Conservation (phyloP, 257 asterid species). For the Solanum chiquidenum region DNA sequence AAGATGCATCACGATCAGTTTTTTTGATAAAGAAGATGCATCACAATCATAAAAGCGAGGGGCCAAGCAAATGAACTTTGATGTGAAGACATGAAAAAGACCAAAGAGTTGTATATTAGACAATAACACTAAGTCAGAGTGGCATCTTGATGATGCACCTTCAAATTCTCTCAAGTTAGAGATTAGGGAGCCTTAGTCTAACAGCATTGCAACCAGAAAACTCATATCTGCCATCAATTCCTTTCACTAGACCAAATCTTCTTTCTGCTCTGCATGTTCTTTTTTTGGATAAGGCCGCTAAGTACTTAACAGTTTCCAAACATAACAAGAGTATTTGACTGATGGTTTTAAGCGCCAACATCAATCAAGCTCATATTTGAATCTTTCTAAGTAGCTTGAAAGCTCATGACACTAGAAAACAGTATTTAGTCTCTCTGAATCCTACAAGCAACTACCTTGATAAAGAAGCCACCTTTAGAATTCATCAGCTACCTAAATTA, state of each 20-base stretch:
- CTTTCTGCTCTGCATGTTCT: neutral
- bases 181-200: neutral
- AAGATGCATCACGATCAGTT: neutral
- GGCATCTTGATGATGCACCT: neutral
- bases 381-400: neutral
- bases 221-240: neutral
- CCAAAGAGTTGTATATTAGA: neutral
- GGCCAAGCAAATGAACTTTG: neutral
- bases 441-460: neutral
- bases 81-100: neutral
- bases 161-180: neutral
- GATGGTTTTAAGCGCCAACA: neutral
- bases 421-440: neutral
- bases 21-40: neutral
- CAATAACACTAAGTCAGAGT: neutral
- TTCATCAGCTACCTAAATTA: neutral
- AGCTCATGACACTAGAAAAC: neutral
- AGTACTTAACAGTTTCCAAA: neutral
- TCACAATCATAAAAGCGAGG: neutral
- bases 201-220: neutral
- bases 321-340: neutral
- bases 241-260: neutral
- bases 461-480: neutral
- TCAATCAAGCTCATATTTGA: neutral
- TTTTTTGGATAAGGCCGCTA: neutral